Evolutionary conservation across 345 rosid species (phyloP), one percentile per base, ranked within the genome.

Genomic region (Gossypium stocksii): DNA sequence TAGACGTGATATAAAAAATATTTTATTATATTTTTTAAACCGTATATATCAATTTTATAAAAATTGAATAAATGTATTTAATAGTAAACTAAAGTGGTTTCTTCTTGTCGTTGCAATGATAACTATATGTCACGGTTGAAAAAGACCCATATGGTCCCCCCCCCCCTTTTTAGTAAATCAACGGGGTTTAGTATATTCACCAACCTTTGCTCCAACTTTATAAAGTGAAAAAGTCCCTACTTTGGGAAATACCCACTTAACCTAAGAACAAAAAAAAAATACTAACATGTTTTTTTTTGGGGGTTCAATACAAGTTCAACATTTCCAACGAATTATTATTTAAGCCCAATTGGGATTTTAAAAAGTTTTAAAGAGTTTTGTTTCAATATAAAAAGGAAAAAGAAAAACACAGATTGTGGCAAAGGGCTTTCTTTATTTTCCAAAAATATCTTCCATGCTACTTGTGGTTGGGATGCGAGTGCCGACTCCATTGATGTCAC

Each of bases 401-500:
- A 1, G 41, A 34, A 5, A 34, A 34, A 34, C 38, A 34, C 38
- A 34, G 4, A 4, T 4, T 4, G 38, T 5, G 41, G 41, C 41
- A 34, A 5, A 62, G 1, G 5, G 8, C 25, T 3, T 19, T 71
- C 17, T 38, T 53, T 41, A 1, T 54, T 67, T 13, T 44, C 15
- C 52, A 19, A 64, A 76, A 78, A 59, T 59, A 58, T 76, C 78
- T 72, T 73, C 29, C 19, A 34, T 12, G 72, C 75, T 13, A 16
- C 41, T 70, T 75, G 78, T 83, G 81, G 84, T 63, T 74, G 81
- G 75, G 74, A 80, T 69, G 73, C 19, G 44, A 53, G 56, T 49
- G 16, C 53, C 53, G 15, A 49, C 53, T 49, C 53, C 53, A 13
- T 13, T 49, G 41, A 34, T 34, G 41, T 34, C 41, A 34, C 41